Evolutionary conservation across 495 filamentous ascomycete species (phyloP).

Genomic region (Apiosordaria backusii): DNA sequence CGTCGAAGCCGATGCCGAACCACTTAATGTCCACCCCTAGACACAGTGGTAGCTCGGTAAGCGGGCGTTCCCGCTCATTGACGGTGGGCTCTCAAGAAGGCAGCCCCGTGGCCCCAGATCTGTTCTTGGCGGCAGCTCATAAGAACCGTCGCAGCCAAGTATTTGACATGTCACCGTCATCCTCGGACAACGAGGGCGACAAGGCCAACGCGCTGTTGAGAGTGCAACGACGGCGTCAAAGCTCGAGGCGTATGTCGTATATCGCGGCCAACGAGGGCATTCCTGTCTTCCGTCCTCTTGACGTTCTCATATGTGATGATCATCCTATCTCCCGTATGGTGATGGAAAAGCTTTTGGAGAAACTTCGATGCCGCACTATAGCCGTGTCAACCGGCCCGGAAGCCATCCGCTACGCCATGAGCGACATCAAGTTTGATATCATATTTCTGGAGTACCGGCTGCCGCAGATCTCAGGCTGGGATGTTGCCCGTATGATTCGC

Average conservation of each 20-base stretch:
- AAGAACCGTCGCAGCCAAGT: slow-evolving; percentile 91
- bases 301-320: slow-evolving; percentile 95
- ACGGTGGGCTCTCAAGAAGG: slow-evolving; percentile 94
- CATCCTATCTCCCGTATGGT: slow-evolving; percentile 96
- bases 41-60: slow-evolving; percentile 43
- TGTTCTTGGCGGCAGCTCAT: slow-evolving; percentile 61
- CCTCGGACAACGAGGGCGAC: slow-evolving; percentile 93
- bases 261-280: slow-evolving; percentile 63
- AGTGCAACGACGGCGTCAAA: slow-evolving; percentile 87
- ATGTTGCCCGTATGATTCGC: slow-evolving; percentile 94
- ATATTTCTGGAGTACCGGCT: slow-evolving; percentile 97
- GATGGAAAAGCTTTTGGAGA: slow-evolving; percentile 95
- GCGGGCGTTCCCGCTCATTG: slow-evolving; percentile 71
- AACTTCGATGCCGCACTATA: slow-evolving; percentile 92
- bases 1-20: slow-evolving; percentile 39
- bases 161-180: slow-evolving; percentile 94
- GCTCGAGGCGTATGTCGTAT: slow-evolving; percentile 85
- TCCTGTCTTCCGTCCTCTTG: slow-evolving; percentile 82
- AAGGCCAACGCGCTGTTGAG: slow-evolving; percentile 88
- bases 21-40: slow-evolving; percentile 43
- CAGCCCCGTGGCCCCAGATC: slow-evolving; percentile 63
- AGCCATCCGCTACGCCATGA: slow-evolving; percentile 84
- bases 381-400: slow-evolving; percentile 83
- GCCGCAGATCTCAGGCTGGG: slow-evolving; percentile 88
- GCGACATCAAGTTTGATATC: slow-evolving; percentile 93